Evolutionary conservation across 176 grass and related monocot genomes (phyloP), one percentile per base, ranked within the genome.

Genomic region (Oryza brachyantha): DNA sequence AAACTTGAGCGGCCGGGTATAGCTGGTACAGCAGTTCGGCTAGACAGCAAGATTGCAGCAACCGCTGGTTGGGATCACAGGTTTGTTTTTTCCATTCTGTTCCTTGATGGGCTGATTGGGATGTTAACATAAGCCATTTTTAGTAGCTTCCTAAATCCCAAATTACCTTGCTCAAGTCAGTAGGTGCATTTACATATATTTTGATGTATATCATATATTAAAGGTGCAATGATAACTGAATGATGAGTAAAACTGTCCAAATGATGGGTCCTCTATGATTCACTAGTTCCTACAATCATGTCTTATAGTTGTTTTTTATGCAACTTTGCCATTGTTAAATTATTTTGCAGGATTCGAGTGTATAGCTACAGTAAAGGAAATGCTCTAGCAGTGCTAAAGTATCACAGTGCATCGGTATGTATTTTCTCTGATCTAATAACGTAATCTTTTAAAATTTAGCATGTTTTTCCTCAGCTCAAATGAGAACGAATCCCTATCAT

Each of bases 21-120:
- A 72, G 74, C 90, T 16, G 84, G 70, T 42, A 93, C 84, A 57
- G 76, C 92, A 0, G 91, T 98, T 85, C 90, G 92, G 29, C 78
- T 58, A 78, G 96, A 98, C 74, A 87, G 70, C 63, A 98, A 91
- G 89, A 98, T 98, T 60, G 62, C 88, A 48, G 92, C 96, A 79
- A 91, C 92, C 3, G 90, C 92, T 83, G 96, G 96, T 70, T 98
- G 96, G 92, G 96, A 98, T 85, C 89, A 94, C 74, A 92, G 90
- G 95, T 98, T 86, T 32, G 29, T 70, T 80, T 64, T 28, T 1
- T 17, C 36, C 62, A 72, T 83, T 73, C 37, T 74, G 58, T 72
- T 78, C 74, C 29, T 74, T 32, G 17, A 65, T 46, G n/a, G n/a
- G n/a, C n/a, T n/a, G 12, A 50, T 9, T 13, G 52, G 43, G 26